A percentile compares a stretch with the other conserved stretches of the same genome.
Evolutionary conservation across 2,329 filamentous ascomycete genomes (phyloP).

Genomic region (Stagonosporopsis tanaceti): DNA sequence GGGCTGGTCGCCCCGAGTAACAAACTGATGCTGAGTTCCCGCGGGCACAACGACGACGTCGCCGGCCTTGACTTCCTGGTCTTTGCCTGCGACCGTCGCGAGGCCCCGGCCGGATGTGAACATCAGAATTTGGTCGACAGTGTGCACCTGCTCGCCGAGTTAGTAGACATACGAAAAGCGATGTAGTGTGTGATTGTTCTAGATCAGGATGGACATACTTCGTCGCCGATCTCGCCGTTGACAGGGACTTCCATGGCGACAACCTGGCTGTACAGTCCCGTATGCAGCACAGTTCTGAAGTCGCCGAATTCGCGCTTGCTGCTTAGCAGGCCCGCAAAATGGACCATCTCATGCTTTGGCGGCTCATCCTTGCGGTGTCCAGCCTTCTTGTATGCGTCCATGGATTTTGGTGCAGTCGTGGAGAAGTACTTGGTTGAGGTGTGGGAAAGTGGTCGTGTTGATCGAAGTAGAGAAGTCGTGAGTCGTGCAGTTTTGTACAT

Average conservation of each 20-base stretch:
- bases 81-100: conserved; percentile 66
- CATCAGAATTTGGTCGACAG: conserved; percentile 70
- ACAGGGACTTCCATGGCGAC: conserved; percentile 72
- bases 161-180: not conserved
- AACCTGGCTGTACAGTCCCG: conserved; percentile 68
- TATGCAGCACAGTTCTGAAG: conserved; percentile 69
- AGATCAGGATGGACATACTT: conserved; percentile 53
- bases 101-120: conserved; percentile 68
- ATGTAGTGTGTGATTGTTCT: not conserved
- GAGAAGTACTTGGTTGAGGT: conserved; percentile 1
- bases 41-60: conserved; percentile 70
- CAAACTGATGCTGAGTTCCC: conserved; percentile 71
- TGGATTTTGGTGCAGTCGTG: conserved; percentile 18
- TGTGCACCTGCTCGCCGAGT: conserved; percentile 53
- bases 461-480: conserved; percentile 1
- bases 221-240: conserved; percentile 71
- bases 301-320: conserved; percentile 64
- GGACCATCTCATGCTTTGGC: conserved; percentile 62
- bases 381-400: conserved; percentile 35
- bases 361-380: conserved; percentile 40
- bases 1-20: conserved; percentile 67
- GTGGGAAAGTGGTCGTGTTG: conserved; percentile 2
- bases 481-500: conserved; percentile 15
- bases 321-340: conserved; percentile 65
- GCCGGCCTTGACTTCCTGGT: conserved; percentile 64